A percentile compares a stretch with the other conserved stretches of the same genome.
Conservation (phyloP, 1,139 yeast genomes). For the Kurtzmaniella natalensis region DNA sequence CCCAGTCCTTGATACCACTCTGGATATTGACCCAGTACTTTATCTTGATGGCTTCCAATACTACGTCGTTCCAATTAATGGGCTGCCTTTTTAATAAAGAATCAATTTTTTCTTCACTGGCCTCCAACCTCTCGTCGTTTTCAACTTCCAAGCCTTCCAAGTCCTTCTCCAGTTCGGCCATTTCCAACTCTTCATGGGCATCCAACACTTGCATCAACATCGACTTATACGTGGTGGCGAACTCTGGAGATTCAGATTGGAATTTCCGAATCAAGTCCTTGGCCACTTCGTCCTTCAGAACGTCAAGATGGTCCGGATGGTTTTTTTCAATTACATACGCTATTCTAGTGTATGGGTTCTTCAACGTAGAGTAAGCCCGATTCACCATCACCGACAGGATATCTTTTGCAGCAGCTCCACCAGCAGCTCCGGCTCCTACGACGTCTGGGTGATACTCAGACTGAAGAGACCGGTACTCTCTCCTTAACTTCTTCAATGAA, state of each 20-base stretch:
- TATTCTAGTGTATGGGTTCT: constrained; percentile 62
- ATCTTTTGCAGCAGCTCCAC: constrained; percentile 17
- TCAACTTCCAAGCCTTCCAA: constrained; percentile 49
- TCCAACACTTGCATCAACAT: constrained; percentile 73
- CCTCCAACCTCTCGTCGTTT: constrained; percentile 50
- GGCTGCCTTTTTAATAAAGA: constrained; percentile 29
- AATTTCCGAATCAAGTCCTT: constrained; percentile 31
- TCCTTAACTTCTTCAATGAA: constrained; percentile 52
- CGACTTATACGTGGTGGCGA: constrained; percentile 45
- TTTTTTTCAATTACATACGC: constrained; percentile 34
- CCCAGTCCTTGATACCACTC: constrained; percentile 74
- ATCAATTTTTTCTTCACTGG: constrained; percentile 31
- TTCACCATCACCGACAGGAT: constrained; percentile 59
- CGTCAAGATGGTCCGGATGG: constrained; percentile 38
- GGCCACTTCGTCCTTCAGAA: constrained; percentile 37
- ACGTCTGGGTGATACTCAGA: constrained; percentile 79
- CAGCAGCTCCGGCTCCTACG: constrained; percentile 22
- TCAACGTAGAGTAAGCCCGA: constrained; percentile 67
- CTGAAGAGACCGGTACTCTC: constrained; percentile 73
- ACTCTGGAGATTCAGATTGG: constrained; percentile 27
- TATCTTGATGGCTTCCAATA: constrained; percentile 62
- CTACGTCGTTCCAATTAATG: constrained; percentile 51
- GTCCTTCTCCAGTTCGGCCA: constrained; percentile 56
- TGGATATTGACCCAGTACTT: constrained; percentile 84
- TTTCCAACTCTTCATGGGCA: constrained; percentile 71